Percentiles rank a stretch among this genome's conserved stretches.
Conservation (phyloP, 2,329 filamentous ascomycete genomes). For the Fusarium avenaceum region DNA sequence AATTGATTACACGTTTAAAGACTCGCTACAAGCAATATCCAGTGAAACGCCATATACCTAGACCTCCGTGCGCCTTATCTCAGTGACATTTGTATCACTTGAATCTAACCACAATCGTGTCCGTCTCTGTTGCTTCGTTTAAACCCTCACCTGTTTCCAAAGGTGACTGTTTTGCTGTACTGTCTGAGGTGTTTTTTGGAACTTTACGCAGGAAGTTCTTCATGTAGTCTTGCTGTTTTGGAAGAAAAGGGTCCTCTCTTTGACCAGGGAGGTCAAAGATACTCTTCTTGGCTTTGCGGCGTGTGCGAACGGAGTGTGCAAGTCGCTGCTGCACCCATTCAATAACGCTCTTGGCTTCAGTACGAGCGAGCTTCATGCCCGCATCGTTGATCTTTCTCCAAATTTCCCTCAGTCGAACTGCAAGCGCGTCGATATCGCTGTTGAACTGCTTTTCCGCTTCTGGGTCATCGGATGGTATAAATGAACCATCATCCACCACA, state of each 20-base stretch:
- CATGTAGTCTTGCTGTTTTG: conserved; percentile 65
- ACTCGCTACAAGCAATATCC: conserved; percentile 24
- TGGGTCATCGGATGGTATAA: conserved; percentile 45
- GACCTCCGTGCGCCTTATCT: background rate
- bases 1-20: conserved; percentile 46
- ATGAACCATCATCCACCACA: conserved; percentile 74
- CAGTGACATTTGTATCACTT: conserved; percentile 11
- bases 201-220: conserved; percentile 59
- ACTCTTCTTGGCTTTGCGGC: conserved; percentile 65
- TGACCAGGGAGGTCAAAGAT: conserved; percentile 60
- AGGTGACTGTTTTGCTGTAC: conserved; percentile 6
- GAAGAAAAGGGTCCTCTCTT: conserved; percentile 56
- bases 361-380: conserved; percentile 78
- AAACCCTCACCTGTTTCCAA: conserved; percentile 2
- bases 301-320: conserved; percentile 77
- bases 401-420: conserved; percentile 68
- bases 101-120: conserved; percentile 43
- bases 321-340: conserved; percentile 82
- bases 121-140: conserved; percentile 16
- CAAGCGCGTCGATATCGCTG: conserved; percentile 75
- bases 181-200: conserved; percentile 8
- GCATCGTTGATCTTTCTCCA: conserved; percentile 77
- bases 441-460: conserved; percentile 71
- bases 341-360: conserved; percentile 81
- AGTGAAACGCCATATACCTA: conserved; percentile 4